Evolutionary conservation across 2,329 filamentous ascomycete species (phyloP), one percentile per base, ranked within the genome.

Genomic region (Lecanicillium sp.): DNA sequence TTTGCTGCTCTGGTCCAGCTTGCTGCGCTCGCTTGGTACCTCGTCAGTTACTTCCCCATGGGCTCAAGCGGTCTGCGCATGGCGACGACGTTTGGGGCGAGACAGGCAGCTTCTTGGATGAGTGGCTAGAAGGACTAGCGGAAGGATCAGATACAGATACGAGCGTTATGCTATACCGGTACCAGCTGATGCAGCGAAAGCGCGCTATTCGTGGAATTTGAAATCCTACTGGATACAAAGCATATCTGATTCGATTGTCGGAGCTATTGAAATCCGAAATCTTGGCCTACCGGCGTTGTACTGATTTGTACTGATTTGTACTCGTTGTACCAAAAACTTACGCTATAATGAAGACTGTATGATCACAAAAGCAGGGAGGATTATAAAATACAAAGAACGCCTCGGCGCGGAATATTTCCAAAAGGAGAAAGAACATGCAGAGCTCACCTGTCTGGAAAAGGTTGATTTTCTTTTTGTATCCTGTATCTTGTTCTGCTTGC

Each of bases 21-120:
- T 47, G 83, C 84, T 45, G 87, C 86, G 54, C 73, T 97, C 54
- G 55, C 88, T 39, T 97, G 91, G 91, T 97, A 97, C 69, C 76
- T 96, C 39, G 83, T 97, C 66, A 95, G 88, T 69, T 98, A 98
- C 67, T 97, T 97, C 61, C 93, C 93, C 21, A 95, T 97, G 90
- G 93, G 93, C 33, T 87, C 87, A 49, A 87, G 84, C 48, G 89
- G 93, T 35, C 71, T 98, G 55, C 84, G 91, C 51, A 81, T 95
- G 56, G 90, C 90, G 50, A 88, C 90, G 36, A 83, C 82, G 3
- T 93, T 95, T 62, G 93, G 91, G 19, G 87, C 86, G 17, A 84
- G 84, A 62, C 80, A 90, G 61, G 87, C 94, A 30, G 79, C 88
- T 5, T 80, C 90, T 45, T 97, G 91, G 93, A 84, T 96, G 80